phyloP scores from a whole-genome alignment of 306 rosid species.

The Nissolia schottii region DNA sequence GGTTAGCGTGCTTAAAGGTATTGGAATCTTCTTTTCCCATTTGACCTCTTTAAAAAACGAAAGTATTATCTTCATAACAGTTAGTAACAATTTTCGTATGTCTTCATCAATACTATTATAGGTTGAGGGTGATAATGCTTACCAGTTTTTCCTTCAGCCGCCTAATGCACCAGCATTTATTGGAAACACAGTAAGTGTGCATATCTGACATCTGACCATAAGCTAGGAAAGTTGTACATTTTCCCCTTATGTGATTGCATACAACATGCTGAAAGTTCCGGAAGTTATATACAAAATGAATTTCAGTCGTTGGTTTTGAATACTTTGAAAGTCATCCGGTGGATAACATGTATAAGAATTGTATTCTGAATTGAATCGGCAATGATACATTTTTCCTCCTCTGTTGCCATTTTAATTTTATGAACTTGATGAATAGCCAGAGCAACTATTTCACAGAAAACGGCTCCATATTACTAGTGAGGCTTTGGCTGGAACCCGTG shows the following conservation, averaged over 20 bases:
- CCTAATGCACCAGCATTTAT: slow-evolving; percentile 83
- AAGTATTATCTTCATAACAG: background rate
- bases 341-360: background rate
- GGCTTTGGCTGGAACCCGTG: slow-evolving; percentile 98
- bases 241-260: background rate
- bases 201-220: background rate
- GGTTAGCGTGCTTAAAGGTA: slow-evolving; percentile 86
- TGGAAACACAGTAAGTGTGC: slow-evolving; percentile 78
- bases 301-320: background rate
- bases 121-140: slow-evolving; percentile 78
- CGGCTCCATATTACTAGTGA: slow-evolving; percentile 71
- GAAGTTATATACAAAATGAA: background rate
- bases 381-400: slow-evolving; percentile 8
- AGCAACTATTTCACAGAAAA: slow-evolving; percentile 96
- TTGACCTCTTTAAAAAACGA: background rate
- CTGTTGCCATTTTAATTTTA: slow-evolving; percentile 39
- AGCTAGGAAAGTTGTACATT: background rate
- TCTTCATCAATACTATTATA: slow-evolving; percentile 30
- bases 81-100: slow-evolving; percentile 2
- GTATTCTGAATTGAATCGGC: slow-evolving; percentile 20
- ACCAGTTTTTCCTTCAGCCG: slow-evolving; percentile 89
- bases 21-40: background rate
- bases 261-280: background rate
- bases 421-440: slow-evolving; percentile 82
- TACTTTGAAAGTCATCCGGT: background rate